Conservation (phyloP, 83 land plant genomes). For the Picea engelmannii region DNA sequence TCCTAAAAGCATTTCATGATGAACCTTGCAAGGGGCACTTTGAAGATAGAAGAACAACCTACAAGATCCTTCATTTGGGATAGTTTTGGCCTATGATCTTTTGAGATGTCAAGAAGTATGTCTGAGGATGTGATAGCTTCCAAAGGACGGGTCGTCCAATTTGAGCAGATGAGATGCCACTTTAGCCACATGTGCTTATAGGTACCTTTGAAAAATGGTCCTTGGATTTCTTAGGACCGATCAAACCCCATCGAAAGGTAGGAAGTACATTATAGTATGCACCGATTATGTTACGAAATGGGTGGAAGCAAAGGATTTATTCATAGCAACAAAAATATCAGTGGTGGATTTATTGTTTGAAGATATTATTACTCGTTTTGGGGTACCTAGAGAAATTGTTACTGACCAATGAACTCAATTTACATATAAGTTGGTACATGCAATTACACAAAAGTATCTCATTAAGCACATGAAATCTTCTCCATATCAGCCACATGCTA, state of each 20-base stretch:
- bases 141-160: not conserved
- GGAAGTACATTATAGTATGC: not conserved
- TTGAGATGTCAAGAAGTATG: no score
- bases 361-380: no score
- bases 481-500: no score
- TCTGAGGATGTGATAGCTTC: not conserved
- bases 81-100: not conserved
- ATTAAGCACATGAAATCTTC: not conserved
- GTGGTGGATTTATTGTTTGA: no score
- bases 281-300: not conserved
- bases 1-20: not conserved
- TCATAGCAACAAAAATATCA: not conserved
- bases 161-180: not conserved
- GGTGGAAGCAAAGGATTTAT: not conserved
- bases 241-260: not conserved
- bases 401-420: not conserved
- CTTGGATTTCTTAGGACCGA: not conserved
- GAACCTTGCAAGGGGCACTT: not conserved
- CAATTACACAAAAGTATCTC: not conserved
- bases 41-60: not conserved
- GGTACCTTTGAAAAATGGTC: not conserved
- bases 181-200: not conserved
- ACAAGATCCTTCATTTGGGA: not conserved
- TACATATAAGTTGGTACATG: not conserved
- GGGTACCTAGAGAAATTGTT: not conserved